Conservation (phyloP, 495 filamentous ascomycete genomes). For the Coniosporium apollinis region DNA sequence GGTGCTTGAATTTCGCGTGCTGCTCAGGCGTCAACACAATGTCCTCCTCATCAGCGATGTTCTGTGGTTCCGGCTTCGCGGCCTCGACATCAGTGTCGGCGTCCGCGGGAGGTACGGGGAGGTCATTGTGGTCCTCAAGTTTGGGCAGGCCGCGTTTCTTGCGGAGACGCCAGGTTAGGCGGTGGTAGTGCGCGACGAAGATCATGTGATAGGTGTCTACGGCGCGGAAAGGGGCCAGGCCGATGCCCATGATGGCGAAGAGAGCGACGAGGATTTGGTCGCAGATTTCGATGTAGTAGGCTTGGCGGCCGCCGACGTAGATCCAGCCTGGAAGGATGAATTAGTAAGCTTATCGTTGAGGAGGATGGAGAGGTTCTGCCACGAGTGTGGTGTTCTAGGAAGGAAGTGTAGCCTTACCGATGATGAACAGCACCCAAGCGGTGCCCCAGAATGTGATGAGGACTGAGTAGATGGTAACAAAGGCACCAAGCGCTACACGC, state of each 20-base stretch:
- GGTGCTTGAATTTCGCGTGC: conserved; percentile 46
- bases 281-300: conserved; percentile 56
- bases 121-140: conserved; percentile 54
- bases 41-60: conserved; percentile 29
- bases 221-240: conserved; percentile 55
- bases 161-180: conserved; percentile 54
- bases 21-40: conserved; percentile 45
- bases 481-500: conserved; percentile 45
- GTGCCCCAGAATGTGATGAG: conserved; percentile 67
- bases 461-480: conserved; percentile 64
- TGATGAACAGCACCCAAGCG: conserved; percentile 71
- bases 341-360: too few relatives aligned
- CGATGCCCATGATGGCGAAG: conserved; percentile 63
- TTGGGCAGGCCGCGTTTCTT: conserved; percentile 42
- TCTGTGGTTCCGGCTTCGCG: conserved; percentile 4
- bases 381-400: not conserved
- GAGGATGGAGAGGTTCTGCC: too few relatives aligned
- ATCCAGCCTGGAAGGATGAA: conserved; percentile 42
- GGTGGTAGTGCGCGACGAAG: conserved; percentile 49
- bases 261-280: conserved; percentile 63
- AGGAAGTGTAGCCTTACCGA: conserved; percentile 28
- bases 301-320: conserved; percentile 53
- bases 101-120: too few relatives aligned
- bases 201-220: conserved; percentile 73
- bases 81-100: conserved; percentile 23